Conservation (phyloP, 2,329 filamentous ascomycete species). For the Chrysoporthe austroafricana region DNA sequence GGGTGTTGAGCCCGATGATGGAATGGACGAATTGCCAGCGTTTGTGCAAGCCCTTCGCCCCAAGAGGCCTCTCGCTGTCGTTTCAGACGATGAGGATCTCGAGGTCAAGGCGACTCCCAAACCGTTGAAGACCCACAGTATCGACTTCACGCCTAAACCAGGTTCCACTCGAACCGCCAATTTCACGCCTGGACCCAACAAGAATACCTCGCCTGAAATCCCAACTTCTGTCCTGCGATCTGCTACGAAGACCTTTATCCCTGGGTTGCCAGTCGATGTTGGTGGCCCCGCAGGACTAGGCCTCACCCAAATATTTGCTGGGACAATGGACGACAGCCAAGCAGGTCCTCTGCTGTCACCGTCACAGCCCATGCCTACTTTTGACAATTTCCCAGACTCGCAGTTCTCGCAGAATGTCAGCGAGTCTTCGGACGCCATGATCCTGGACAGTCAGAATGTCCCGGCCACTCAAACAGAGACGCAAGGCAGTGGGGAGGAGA, state of each 20-base stretch:
- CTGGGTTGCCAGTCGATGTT: conserved; percentile 62
- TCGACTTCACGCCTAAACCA: conserved; percentile 38
- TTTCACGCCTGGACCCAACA: conserved; percentile 42
- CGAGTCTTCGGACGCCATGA: conserved; percentile 54
- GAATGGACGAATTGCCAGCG: conserved; percentile 25
- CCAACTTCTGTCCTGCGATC: conserved; percentile 70
- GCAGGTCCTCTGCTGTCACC: conserved; percentile 43
- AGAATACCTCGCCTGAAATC: conserved; percentile 53
- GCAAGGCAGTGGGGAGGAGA: conserved; percentile 36
- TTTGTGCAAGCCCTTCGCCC: conserved; percentile 44
- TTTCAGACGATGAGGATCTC: conserved; percentile 71
- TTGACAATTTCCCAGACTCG: conserved; percentile 60
- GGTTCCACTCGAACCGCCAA: conserved; percentile 34
- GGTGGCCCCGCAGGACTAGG: conserved; percentile 67
- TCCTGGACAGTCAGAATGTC: conserved; percentile 46
- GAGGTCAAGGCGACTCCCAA: conserved; percentile 55
- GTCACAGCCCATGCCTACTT: conserved; percentile 57
- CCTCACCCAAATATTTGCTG: conserved; percentile 87
- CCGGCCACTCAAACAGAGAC: conserved; percentile 42
- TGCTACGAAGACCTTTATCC: conserved; percentile 71
- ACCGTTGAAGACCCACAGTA: conserved; percentile 44
- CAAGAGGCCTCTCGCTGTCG: conserved; percentile 54
- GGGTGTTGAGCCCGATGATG: conserved; percentile 42
- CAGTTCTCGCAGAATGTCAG: conserved; percentile 66
- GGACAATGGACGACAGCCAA: conserved; percentile 77